phyloP scores from a whole-genome alignment of 306 rosid species.

The Gillenia trifoliata region DNA sequence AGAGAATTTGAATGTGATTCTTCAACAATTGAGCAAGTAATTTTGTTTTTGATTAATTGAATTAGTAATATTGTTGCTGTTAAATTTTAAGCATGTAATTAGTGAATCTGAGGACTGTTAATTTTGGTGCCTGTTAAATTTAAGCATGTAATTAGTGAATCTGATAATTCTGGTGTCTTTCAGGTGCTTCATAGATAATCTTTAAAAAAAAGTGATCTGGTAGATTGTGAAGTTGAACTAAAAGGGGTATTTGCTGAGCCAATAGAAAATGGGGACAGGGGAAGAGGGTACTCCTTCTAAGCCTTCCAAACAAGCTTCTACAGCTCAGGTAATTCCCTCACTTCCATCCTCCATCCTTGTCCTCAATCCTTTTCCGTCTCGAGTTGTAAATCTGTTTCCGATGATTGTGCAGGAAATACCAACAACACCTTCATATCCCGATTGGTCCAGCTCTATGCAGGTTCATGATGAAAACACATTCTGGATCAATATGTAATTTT shows the following conservation, averaged over 20 bases:
- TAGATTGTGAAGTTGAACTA: slow-evolving; percentile 20
- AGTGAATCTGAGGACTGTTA: neutral
- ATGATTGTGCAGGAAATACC: slow-evolving; percentile 57
- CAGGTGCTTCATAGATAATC: slow-evolving; percentile 25
- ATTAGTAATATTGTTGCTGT: neutral
- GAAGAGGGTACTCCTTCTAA: slow-evolving; percentile 80
- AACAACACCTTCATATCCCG: slow-evolving; percentile 65
- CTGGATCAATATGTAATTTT: slow-evolving; percentile 8
- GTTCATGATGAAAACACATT: slow-evolving; percentile 32
- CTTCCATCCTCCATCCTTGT: neutral
- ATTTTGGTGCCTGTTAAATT: neutral
- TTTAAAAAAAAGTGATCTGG: slow-evolving; percentile 10
- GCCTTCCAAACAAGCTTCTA: slow-evolving; percentile 55
- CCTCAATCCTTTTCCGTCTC: neutral
- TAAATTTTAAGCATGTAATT: neutral
- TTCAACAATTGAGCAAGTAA: neutral
- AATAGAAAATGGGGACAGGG: slow-evolving; percentile 74
- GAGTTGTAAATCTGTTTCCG: neutral
- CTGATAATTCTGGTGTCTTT: neutral
- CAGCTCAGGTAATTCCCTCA: slow-evolving; percentile 52
- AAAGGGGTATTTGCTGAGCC: slow-evolving; percentile 19
- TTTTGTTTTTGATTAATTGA: neutral
- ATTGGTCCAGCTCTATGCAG: slow-evolving; percentile 97
- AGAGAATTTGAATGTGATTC: neutral
- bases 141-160: neutral